Evolutionary conservation across 345 rosid genomes (phyloP).

Genomic region (Pistacia integerrima): DNA sequence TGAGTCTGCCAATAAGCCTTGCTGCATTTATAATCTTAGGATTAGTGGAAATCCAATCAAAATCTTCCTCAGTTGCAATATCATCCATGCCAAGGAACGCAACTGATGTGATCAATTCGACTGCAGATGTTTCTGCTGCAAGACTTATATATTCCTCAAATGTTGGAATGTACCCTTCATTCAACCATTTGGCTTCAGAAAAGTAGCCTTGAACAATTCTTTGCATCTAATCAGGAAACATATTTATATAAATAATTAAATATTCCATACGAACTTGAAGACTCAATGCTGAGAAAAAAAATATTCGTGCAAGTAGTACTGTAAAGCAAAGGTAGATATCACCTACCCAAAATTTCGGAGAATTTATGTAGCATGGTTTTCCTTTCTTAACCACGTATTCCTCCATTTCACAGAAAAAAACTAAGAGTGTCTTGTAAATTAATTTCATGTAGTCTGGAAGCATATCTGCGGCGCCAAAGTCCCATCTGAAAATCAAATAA

Average conservation of each 20-base stretch:
- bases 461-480: conserved; percentile 12
- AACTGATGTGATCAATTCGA: background rate
- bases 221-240: background rate
- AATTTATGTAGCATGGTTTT: background rate
- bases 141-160: conserved; percentile 26
- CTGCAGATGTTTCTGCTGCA: conserved; percentile 7
- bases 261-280: too few species aligned
- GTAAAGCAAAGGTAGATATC: too few species aligned
- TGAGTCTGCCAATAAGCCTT: background rate
- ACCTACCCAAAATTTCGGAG: too few species aligned
- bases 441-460: conserved; percentile 22
- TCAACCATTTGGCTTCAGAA: conserved; percentile 27
- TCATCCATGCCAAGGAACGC: conserved; percentile 7
- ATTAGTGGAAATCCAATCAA: conserved; percentile 1
- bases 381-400: conserved; percentile 19
- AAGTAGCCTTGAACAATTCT: conserved; percentile 13
- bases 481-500: conserved; percentile 24
- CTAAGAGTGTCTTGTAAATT: conserved; percentile 8
- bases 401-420: conserved; percentile 21
- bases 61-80: background rate
- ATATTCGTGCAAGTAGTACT: too few species aligned
- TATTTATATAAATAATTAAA: background rate
- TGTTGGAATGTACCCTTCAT: conserved; percentile 15
- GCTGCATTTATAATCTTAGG: background rate
- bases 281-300: too few species aligned